A percentile compares a stretch with the other conserved stretches of the same genome.
Evolutionary conservation across 805 yeast genomes (phyloP).

Genomic region (Yarrowia deformans): DNA sequence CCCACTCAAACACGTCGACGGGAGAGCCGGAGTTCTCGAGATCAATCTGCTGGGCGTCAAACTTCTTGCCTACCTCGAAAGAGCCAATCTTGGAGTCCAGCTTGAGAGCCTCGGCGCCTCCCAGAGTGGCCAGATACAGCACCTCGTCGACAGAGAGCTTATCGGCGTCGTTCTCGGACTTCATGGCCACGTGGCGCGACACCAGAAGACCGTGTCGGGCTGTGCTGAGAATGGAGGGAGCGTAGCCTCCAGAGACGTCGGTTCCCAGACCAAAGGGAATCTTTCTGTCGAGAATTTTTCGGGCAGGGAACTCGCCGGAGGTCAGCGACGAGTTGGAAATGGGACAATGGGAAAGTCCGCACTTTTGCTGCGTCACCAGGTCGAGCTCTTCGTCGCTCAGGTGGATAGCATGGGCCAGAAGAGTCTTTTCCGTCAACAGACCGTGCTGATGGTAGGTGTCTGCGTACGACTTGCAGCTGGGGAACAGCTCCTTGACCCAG

Average conservation of each 20-base stretch:
- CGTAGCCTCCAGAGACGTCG: constrained; percentile 79
- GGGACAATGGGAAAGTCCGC: constrained; percentile 94
- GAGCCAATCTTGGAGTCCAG: constrained; percentile 67
- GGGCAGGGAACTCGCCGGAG: constrained; percentile 87
- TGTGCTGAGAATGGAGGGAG: constrained; percentile 67
- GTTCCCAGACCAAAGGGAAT: constrained; percentile 84
- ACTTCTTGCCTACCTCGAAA: constrained; percentile 77
- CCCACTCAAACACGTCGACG: constrained; percentile 81
- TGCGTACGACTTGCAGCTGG: constrained; percentile 71
- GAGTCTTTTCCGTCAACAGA: constrained; percentile 68
- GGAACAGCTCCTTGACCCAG: constrained; percentile 76
- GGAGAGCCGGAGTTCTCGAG: constrained; percentile 61
- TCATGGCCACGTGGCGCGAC: constrained; percentile 74
- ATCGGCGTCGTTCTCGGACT: constrained; percentile 54
- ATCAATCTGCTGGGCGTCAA: constrained; percentile 84
- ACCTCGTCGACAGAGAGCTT: constrained; percentile 74
- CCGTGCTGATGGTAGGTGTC: constrained; percentile 74
- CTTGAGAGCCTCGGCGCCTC: constrained; percentile 83
- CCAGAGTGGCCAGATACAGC: constrained; percentile 80
- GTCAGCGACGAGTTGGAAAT: constrained; percentile 86
- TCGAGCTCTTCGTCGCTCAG: constrained; percentile 68
- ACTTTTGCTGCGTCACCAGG: constrained; percentile 59
- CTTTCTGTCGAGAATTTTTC: constrained; percentile 67
- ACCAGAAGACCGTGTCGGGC: constrained; percentile 76
- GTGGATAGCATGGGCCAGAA: constrained; percentile 90